Evolutionary conservation across 2,329 filamentous ascomycete genomes (phyloP).

Genomic region (Orbilia blumenaviensis): DNA sequence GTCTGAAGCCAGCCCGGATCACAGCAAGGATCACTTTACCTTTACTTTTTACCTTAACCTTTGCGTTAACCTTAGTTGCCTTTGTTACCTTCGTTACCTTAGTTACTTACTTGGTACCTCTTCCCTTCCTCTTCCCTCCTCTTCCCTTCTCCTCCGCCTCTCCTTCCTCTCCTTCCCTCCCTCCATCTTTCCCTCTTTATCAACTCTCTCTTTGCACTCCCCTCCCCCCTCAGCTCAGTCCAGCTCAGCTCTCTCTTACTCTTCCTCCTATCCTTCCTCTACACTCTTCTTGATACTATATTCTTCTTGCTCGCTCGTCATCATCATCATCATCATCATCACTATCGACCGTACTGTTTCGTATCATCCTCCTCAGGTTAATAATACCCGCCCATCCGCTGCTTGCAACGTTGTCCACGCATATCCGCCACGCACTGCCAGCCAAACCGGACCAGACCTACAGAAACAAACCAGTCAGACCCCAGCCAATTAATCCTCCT

Average conservation of each 20-base stretch:
- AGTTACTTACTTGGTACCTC: neutral
- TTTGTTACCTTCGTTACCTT: neutral
- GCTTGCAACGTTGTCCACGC: slow-evolving; percentile 3
- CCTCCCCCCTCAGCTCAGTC: too few species aligned
- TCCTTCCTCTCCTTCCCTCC: neutral
- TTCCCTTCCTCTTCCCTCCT: neutral
- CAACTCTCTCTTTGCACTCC: too few species aligned
- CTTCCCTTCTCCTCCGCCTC: neutral
- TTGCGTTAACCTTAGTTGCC: neutral
- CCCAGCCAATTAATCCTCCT: neutral
- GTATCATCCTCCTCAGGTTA: neutral
- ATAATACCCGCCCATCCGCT: neutral
- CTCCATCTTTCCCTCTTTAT: neutral
- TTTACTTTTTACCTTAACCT: too few species aligned
- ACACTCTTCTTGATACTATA: too few species aligned
- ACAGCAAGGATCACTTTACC: slow-evolving; percentile 23
- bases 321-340: neutral
- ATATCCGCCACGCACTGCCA: slow-evolving; percentile 18
- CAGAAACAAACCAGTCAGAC: too few species aligned
- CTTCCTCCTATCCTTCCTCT: neutral
- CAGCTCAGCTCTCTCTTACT: neutral
- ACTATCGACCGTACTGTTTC: neutral
- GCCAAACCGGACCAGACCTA: too few species aligned
- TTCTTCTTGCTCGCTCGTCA: neutral
- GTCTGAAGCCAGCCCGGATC: too few species aligned